phyloP scores from a whole-genome alignment of 1,284 basidiomycete genomes.

The Ceratobasidium sp. region DNA sequence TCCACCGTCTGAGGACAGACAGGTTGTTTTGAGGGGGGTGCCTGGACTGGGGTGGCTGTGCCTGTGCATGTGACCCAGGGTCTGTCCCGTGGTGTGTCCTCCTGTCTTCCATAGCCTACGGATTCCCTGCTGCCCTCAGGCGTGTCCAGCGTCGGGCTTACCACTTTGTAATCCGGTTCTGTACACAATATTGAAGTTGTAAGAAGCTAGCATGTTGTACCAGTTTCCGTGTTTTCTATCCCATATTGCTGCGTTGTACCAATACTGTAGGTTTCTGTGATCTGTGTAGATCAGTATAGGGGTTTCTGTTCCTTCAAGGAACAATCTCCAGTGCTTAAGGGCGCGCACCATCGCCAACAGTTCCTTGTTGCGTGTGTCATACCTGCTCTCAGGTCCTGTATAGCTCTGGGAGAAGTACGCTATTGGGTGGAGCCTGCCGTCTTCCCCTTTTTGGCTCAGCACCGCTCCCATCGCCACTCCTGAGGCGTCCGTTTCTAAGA shows the following conservation, averaged over 20 bases:
- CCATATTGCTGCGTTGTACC: constrained; percentile 51
- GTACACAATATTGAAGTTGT: background rate
- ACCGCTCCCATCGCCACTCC: constrained; percentile 25
- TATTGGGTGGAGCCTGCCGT: constrained; percentile 8
- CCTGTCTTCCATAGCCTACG: no score
- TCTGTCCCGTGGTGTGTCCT: no score
- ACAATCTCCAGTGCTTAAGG: constrained; percentile 53
- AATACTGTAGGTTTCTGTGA: constrained; percentile 1
- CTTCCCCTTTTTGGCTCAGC: background rate
- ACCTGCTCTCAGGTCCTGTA: no score
- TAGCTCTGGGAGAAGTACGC: background rate
- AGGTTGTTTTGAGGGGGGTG: no score
- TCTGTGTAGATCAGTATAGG: constrained; percentile 29
- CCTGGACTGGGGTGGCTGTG: no score
- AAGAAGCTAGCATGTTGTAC: background rate
- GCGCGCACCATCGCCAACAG: constrained; percentile 45
- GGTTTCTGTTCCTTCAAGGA: constrained; percentile 46
- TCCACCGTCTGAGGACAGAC: no score
- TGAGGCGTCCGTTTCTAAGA: constrained; percentile 24
- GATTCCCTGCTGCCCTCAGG: no score
- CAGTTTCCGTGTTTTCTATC: constrained; percentile 49
- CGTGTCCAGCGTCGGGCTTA: no score
- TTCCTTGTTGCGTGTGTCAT: background rate
- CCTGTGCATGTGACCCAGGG: no score
- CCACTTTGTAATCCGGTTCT: background rate